Percentiles rank a stretch among this genome's conserved stretches.
Evolutionary conservation across 208 protist genomes (phyloP).

Genomic region (Crithidia brevicula): DNA sequence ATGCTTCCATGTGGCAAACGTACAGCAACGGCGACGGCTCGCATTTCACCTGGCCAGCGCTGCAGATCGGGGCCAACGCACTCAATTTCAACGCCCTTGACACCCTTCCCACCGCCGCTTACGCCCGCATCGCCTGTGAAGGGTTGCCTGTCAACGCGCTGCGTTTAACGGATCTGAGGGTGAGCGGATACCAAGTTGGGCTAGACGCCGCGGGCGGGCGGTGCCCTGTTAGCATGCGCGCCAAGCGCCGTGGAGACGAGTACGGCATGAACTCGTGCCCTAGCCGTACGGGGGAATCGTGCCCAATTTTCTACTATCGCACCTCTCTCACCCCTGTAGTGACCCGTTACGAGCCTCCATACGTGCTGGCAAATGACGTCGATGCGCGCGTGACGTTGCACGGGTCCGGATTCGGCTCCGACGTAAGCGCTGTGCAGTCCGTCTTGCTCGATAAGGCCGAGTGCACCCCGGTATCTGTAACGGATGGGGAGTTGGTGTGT

Average conservation of each 20-base stretch:
- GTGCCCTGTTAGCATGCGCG: constrained; percentile 49
- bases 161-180: constrained; percentile 12
- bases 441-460: constrained; percentile 38
- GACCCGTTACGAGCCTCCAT: constrained; percentile 26
- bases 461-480: constrained; percentile 32
- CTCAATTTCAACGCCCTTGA: constrained; percentile 36
- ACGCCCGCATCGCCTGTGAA: constrained; percentile 37
- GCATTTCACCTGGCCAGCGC: constrained; percentile 28
- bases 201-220: constrained; percentile 31
- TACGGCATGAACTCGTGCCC: constrained; percentile 36
- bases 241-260: constrained; percentile 20
- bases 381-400: constrained; percentile 25
- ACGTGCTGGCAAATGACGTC: constrained; percentile 24
- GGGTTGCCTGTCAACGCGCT: constrained; percentile 23
- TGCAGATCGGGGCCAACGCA: constrained; percentile 42
- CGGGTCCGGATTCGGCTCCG: constrained; percentile 36
- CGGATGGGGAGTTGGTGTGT: constrained; percentile 32
- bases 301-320: constrained; percentile 36
- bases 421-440: constrained; percentile 21
- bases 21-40: background rate
- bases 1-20: constrained; percentile 31
- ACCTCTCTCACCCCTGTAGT: constrained; percentile 40
- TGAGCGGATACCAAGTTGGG: constrained; percentile 54
- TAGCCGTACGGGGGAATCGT: constrained; percentile 37
- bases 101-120: constrained; percentile 25